phyloP scores from a whole-genome alignment of 225 moss, liverwort and hornwort genomes.

The Bryoerythrophyllum caledonicum region DNA sequence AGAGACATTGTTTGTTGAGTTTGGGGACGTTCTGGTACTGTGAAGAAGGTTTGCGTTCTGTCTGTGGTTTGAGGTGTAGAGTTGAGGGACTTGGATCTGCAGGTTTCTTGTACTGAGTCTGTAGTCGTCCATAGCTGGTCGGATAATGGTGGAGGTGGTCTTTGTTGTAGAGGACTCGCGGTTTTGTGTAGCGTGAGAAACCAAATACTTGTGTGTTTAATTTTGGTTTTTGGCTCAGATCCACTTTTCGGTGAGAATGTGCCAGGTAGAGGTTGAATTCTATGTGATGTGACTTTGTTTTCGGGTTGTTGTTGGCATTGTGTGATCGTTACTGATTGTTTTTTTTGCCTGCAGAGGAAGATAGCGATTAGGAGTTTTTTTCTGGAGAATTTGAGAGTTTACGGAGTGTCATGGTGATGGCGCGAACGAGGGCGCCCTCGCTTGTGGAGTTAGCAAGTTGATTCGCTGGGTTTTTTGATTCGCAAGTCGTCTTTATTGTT shows the following conservation, averaged over 20 bases:
- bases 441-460: conserved; percentile 34
- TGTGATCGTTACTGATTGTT: too few relatives aligned
- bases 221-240: conserved; percentile 8
- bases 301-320: background rate
- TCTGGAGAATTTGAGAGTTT: too few relatives aligned
- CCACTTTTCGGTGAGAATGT: conserved; percentile 8
- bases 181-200: too few relatives aligned
- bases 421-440: too few relatives aligned
- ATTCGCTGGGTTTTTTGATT: conserved; percentile 4
- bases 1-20: background rate
- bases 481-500: conserved; percentile 3
- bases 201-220: background rate
- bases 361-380: too few relatives aligned
- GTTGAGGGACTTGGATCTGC: background rate
- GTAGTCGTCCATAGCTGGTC: background rate
- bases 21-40: background rate
- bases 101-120: background rate
- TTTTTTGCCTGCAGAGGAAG: too few relatives aligned
- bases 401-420: conserved; percentile 14
- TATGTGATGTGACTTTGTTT: too few relatives aligned
- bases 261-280: background rate
- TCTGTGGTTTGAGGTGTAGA: background rate
- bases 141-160: background rate
- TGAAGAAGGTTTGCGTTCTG: background rate
- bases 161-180: background rate